A percentile compares a stretch with the other conserved stretches of the same genome.
Evolutionary conservation across 108 stramenopile species (phyloP).

Genomic region (Cylindrotheca closterium): DNA sequence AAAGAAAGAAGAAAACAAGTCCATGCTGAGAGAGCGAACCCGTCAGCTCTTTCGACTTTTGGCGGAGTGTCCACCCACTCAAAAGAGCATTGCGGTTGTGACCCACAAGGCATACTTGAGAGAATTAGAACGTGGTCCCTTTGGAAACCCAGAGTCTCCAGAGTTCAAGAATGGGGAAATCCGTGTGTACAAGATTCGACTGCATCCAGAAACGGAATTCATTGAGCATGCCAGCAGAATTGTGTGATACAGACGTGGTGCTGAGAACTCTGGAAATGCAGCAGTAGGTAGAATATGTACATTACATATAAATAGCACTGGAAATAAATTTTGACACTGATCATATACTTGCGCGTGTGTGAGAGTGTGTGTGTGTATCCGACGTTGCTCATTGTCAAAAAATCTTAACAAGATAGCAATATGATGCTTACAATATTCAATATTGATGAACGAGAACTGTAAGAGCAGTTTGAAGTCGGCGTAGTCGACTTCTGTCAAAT

Average conservation of each 20-base stretch:
- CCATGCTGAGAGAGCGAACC: slow-evolving; percentile 49
- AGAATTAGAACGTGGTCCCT: slow-evolving; percentile 60
- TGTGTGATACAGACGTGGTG: not conserved
- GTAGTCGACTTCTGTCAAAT: too few species aligned
- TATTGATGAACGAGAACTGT: too few species aligned
- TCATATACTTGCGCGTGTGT: too few species aligned
- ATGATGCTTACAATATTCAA: too few species aligned
- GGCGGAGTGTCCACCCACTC: slow-evolving; percentile 27
- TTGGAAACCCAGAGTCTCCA: slow-evolving; percentile 41
- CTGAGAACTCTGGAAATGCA: too few species aligned
- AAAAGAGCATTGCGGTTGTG: slow-evolving; percentile 43
- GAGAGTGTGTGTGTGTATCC: too few species aligned
- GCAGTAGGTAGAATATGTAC: too few species aligned
- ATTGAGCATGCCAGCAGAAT: not conserved
- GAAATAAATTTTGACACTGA: too few species aligned
- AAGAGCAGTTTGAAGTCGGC: too few species aligned
- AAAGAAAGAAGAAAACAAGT: slow-evolving; percentile 8
- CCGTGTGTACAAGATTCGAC: slow-evolving; percentile 43
- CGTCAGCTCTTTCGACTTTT: slow-evolving; percentile 48
- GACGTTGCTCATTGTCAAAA: too few species aligned
- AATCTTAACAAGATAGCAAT: too few species aligned
- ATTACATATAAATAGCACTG: too few species aligned
- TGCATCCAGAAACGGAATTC: not conserved
- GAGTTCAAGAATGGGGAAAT: slow-evolving; percentile 61
- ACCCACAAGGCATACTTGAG: slow-evolving; percentile 69